These are phyloP conservation scores for Phytopythium mirpurense DNA, from an alignment of 352 stramenopile genomes.

Conservation along the genomic window DNA sequence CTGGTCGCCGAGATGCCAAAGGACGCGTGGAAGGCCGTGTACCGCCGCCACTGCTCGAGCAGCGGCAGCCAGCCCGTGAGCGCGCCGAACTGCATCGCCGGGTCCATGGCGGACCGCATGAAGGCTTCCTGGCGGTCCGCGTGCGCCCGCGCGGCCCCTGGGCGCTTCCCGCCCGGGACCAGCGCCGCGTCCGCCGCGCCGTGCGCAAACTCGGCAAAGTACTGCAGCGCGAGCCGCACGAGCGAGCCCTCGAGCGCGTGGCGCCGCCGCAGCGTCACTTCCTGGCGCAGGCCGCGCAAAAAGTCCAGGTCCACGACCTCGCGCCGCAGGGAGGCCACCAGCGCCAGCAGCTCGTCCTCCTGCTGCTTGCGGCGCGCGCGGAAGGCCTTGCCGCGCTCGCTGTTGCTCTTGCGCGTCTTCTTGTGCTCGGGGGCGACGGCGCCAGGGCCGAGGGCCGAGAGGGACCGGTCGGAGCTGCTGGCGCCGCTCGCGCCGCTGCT, in stretches of 20 bases:
- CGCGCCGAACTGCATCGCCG: conserved; percentile 26
- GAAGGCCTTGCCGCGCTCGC: conserved; percentile 55
- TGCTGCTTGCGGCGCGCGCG: conserved; percentile 46
- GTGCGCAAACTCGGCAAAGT: conserved; percentile 43
- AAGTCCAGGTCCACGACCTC: conserved; percentile 44
- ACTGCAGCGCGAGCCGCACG: conserved; percentile 32
- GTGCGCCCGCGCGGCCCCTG: conserved; percentile 6
- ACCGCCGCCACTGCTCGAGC: conserved; percentile 40
- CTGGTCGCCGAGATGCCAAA: conserved; percentile 25
- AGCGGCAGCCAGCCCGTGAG: conserved; percentile 17
- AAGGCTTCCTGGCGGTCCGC: conserved; percentile 27
- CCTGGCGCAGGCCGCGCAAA: conserved; percentile 31
- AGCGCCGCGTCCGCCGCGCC: conserved; percentile 25
- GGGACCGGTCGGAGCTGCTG: too few species aligned
- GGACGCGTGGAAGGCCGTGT: conserved; percentile 31
- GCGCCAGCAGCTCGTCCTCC: conserved; percentile 27
- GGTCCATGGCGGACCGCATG: conserved; percentile 30
- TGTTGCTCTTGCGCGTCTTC: conserved; percentile 46
- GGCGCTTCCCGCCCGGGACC: conserved; percentile 26
- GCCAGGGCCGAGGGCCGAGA: too few species aligned
- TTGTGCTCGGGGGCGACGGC: too few species aligned
- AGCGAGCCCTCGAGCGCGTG: conserved; percentile 35
- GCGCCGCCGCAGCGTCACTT: conserved; percentile 27
- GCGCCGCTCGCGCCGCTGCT: not conserved
- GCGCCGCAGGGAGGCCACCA: conserved; percentile 32